phyloP scores from a whole-genome alignment of 2,329 filamentous ascomycete genomes.

The Fusarium sp. region DNA sequence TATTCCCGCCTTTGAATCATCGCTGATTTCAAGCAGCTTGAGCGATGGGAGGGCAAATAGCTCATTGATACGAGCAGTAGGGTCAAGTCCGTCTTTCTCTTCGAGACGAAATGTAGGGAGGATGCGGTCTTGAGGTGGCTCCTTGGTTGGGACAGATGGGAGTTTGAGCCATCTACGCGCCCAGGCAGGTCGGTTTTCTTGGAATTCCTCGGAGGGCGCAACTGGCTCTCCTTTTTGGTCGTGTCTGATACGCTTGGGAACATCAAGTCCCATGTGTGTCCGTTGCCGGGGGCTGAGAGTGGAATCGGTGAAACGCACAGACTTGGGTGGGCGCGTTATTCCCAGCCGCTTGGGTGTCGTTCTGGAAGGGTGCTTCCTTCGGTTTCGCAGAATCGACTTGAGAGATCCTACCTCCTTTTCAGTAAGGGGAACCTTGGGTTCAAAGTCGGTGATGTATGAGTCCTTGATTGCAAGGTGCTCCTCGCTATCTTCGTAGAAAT shows the following conservation, averaged over 20 bases:
- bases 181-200: slow-evolving; percentile 30
- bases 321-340: slow-evolving; percentile 42
- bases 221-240: slow-evolving; percentile 9
- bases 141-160: slow-evolving; percentile 4
- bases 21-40: slow-evolving; percentile 44
- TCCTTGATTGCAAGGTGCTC: slow-evolving; percentile 35
- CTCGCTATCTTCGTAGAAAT: slow-evolving; percentile 38
- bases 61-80: slow-evolving; percentile 40
- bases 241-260: slow-evolving; percentile 32
- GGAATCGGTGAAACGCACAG: slow-evolving; percentile 48
- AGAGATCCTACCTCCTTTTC: slow-evolving; percentile 35
- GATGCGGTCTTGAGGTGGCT: slow-evolving; percentile 8
- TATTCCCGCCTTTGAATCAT: slow-evolving; percentile 45
- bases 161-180: slow-evolving; percentile 20
- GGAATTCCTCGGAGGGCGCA: slow-evolving; percentile 13
- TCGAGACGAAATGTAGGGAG: slow-evolving; percentile 13
- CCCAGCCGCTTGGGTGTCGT: slow-evolving; percentile 44
- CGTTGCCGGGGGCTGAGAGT: slow-evolving; percentile 44
- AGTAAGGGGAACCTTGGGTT: slow-evolving; percentile 34
- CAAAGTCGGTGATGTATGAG: slow-evolving; percentile 38
- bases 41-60: slow-evolving; percentile 45
- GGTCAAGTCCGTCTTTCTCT: slow-evolving; percentile 22
- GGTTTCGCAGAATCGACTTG: slow-evolving; percentile 47
- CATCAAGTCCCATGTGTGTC: slow-evolving; percentile 44
- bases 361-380: slow-evolving; percentile 31